A percentile compares a stretch with the other conserved stretches of the same genome.
These are phyloP conservation scores for Polytolypa hystricis DNA, from an alignment of 2,329 filamentous ascomycete species.

Conservation along the genomic window DNA sequence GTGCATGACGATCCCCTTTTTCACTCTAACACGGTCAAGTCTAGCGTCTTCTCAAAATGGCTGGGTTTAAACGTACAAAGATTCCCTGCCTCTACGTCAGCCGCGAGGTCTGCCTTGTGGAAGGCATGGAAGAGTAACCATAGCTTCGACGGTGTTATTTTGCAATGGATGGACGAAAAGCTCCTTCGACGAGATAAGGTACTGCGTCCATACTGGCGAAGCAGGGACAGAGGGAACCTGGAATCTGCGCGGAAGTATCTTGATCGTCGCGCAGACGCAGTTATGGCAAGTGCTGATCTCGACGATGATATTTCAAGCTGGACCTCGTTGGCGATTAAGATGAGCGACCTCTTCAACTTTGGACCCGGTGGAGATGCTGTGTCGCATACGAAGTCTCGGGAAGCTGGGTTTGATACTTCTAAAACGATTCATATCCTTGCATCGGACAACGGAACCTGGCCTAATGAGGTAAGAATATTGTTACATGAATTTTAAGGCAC, in stretches of 20 bases:
- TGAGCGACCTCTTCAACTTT: conserved; percentile 42
- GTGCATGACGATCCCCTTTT: conserved; percentile 43
- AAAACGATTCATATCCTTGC: conserved; percentile 42
- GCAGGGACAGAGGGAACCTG: conserved; percentile 34
- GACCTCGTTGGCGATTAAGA: conserved; percentile 41
- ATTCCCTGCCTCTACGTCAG: conserved; percentile 36
- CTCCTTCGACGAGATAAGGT: conserved; percentile 37
- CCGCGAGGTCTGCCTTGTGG: conserved; percentile 40
- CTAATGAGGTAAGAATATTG: conserved; percentile 26
- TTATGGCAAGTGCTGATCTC: conserved; percentile 42
- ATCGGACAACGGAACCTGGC: conserved; percentile 43
- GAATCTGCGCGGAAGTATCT: conserved; percentile 34
- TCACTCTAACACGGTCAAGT: conserved; percentile 31
- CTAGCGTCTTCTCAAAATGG: conserved; percentile 22
- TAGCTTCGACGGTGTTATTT: conserved; percentile 38
- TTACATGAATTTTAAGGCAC: background rate
- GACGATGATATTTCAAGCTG: conserved; percentile 42
- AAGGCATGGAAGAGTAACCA: conserved; percentile 38
- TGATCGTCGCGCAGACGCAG: conserved; percentile 36
- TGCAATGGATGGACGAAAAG: conserved; percentile 41
- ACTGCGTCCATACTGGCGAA: conserved; percentile 36
- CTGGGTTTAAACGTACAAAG: conserved; percentile 25
- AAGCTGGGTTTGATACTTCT: conserved; percentile 38
- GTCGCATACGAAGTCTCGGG: conserved; percentile 39
- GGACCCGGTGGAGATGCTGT: conserved; percentile 44